Evolutionary conservation across 129 eudicot genomes (phyloP), one percentile per base, ranked within the genome.

Genomic region (Flaveria linearis): DNA sequence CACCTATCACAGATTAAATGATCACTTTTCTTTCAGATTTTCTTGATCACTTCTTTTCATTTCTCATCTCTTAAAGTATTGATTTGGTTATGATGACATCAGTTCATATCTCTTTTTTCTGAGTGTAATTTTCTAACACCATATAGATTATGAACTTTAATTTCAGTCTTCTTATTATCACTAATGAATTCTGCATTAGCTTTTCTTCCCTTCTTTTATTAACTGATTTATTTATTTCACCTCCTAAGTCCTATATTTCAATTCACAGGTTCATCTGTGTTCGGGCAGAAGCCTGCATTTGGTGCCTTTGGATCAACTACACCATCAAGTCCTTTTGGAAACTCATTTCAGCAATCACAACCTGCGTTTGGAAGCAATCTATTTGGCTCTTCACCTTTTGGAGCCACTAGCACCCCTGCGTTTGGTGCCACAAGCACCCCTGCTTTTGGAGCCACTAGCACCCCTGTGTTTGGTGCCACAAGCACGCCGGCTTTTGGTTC

Each of bases 271-370:
- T 82, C 95, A 20, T 88, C 92, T 28, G 86, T 62, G 25, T 94
- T 89, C 65, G 98, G 98, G 26, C 98, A 91, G 82, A 89, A 91
- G 81, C 93, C 98, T 74, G 80, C 89, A 28, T 91, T 94, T 81
- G 99, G 99, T 78, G 96, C 89, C 30, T 89, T 89, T 76, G 96
- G 93, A 70, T 85, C 96, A 22, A 82, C 90, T 55, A 78, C 96
- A 69, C 93, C 78, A 30, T 51, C 97, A 68, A 89, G 87, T 79
- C 97, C 97, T 30, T 91, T 94, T 76, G 99, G 99, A 69, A 82
- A 88, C 86, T 71, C 96, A 28, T 88, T 88, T 78, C 91, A 87
- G 61, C 96, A 91, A 82, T 88, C 96, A 26, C 98, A 94, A 73
- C 93, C 98, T 13, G 90, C 92, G 46, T 94, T 91, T 80, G 96